Evolutionary conservation across 352 stramenopile genomes (phyloP), one percentile per base, ranked within the genome.

Genomic region (Phytophthora citricola): DNA sequence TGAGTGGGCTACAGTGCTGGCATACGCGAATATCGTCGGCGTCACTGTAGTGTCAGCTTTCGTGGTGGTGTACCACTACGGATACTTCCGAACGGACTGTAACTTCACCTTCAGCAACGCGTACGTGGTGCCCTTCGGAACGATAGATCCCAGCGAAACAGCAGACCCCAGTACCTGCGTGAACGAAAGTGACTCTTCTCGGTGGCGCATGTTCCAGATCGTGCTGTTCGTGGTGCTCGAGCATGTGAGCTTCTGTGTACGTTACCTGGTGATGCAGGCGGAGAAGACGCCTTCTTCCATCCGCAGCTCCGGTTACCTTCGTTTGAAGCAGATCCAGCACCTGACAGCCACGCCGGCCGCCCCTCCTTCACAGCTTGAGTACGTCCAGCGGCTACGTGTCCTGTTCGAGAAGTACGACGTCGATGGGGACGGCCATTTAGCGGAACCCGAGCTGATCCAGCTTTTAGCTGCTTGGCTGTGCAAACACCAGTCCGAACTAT

Each of bases 1-100:
- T 10, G 86, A 94, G 63, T 96, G 88, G 88, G 75, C 79, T 5
- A 96, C 88, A 0, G 86, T 94, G 41, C 74, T 96, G 4, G 86
- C 79, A 22, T 95, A 95, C 56, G 88, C 88, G 24, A 95, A 94
- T 58, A 93, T 94, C 52, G 89, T 95, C 24, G 85, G 84, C 8
- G 85, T 95, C 38, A 94, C 86, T 4, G 88, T 93, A 0, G 86
- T 94, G 17, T 90, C 81, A 49, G 84, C 76, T 14, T 90, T 95
- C 26, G 87, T 94, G 7, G 83, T 93, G 1, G 79, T 87, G n/a
- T 95, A 95, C 56, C 88, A 95, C 62, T 92, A 83, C 58, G 85
- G 86, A 3, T 92, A 91, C 66, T 94, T 95, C 46, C 60, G 81
- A 40, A 91, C 78, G 15, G 54, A 69, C 22, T 95, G 88, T 58